These are phyloP conservation scores for Chimonanthus praecox DNA, from an alignment of 164 flowering plant species.

Conservation along the genomic window DNA sequence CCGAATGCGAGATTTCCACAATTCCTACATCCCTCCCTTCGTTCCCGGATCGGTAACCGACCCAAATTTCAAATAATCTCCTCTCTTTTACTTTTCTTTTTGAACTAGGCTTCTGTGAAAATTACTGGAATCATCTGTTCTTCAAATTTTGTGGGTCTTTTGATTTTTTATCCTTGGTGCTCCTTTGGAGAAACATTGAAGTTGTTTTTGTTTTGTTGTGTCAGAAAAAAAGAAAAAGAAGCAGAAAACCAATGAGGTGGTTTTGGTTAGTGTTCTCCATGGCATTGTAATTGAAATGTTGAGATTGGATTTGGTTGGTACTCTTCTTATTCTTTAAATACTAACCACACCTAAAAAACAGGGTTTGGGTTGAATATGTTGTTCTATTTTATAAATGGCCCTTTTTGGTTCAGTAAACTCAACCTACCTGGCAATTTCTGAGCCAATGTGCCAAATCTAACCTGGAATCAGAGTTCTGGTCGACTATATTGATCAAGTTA, in stretches of 20 bases:
- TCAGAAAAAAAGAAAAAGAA: not conserved
- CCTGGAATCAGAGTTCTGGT: no score
- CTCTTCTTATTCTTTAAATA: no score
- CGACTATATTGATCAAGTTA: no score
- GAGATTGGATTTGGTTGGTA: not conserved
- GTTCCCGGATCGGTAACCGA: conserved; percentile 24
- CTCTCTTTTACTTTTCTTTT: not conserved
- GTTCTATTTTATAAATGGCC: no score
- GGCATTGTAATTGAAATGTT: not conserved
- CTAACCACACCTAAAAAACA: no score
- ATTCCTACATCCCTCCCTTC: conserved; percentile 30
- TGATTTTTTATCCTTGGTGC: not conserved
- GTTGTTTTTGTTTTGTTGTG: not conserved
- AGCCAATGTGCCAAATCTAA: no score
- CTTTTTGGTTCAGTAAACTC: no score
- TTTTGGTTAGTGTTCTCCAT: not conserved
- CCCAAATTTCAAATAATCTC: not conserved
- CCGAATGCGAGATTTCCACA: conserved; percentile 26
- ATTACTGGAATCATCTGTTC: not conserved
- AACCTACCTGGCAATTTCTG: no score
- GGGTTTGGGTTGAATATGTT: no score
- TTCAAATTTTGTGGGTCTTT: no score
- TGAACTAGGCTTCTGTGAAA: no score
- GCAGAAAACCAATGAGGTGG: not conserved
- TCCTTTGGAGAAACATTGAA: not conserved